These are phyloP conservation scores for Pleurozium schreberi DNA, from an alignment of 225 moss, liverwort and hornwort species.

Conservation along the genomic window DNA sequence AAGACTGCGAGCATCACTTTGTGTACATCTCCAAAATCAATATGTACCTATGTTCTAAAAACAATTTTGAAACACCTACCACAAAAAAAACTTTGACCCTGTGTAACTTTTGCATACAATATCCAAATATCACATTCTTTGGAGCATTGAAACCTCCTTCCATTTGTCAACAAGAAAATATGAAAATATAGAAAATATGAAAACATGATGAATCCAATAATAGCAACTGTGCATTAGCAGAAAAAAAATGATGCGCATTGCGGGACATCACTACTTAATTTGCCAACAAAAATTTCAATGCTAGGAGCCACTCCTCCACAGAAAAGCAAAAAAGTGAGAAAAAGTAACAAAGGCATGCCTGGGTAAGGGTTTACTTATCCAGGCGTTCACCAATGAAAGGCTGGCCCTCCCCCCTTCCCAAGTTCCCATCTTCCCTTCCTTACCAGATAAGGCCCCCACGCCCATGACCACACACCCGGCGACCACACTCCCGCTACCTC, in stretches of 20 bases:
- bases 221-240: not conserved
- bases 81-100: not conserved
- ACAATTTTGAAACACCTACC: not conserved
- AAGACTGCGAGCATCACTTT: fast-evolving
- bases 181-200: not conserved
- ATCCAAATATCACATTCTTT: not conserved
- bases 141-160: not conserved
- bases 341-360: not conserved
- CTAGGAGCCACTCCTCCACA: no score
- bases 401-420: not conserved
- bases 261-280: not conserved
- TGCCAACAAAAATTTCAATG: not conserved
- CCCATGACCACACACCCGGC: not conserved
- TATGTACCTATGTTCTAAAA: not conserved
- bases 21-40: not conserved
- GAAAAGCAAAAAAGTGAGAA: not conserved
- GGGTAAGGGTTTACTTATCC: not conserved
- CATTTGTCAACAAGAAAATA: not conserved
- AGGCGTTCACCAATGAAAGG: not conserved
- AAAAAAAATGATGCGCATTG: not conserved
- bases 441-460: constrained; percentile 4
- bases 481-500: not conserved
- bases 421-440: not conserved
- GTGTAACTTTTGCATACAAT: not conserved
- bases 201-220: fast-evolving